Base-by-base conservation (phyloP, 1,284 basidiomycete species). In the Neotropicomus parvogracilis region DNA sequence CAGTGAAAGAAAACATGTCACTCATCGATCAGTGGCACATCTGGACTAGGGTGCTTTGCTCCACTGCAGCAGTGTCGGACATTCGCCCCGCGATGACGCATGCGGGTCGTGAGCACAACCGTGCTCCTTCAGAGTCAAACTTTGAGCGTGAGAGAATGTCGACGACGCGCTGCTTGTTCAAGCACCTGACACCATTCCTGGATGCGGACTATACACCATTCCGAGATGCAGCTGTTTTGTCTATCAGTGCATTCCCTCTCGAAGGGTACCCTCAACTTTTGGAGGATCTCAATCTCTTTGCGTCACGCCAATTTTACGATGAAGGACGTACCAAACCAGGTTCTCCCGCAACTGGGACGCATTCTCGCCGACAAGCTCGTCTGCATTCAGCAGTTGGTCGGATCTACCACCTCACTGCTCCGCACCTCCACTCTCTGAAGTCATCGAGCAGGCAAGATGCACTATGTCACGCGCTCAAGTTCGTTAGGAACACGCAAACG, bases 301-400 rank as follows among this genome's bases (percentile, higher is more conserved):
- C 88, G 4, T 83, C 85, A 28, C 81, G 88, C 20, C 89, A 92
- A 54, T 81, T 95, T 54, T 88, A 87, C 55, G 88, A 92, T 52
- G 90, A 92, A 54, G 73, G 78, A 26, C 70, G 81, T 48, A 68
- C 74, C 13, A 90, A 84, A 67, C 64, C 70, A 85, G 50, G 80
- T 81, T 48, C 73, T 75, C 7, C 74, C 85, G 36, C 76, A 77
- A 65, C 67, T 6, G 63, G 72, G 14, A 79, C 81, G 26, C 79
- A 86, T 6, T 79, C 75, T 43, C 79, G 87, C 37, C 76, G 85
- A 39, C 88, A 92, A 57, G 88, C 89, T 54, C 81, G 89, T 13
- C 75, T 95, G 34, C 89, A 91, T 68, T 91, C 90, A 1, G 88
- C 91, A 12, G 83, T 95, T n/a, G 90, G 89, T 7, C 85, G 91